Percentiles rank a stretch among this genome's conserved stretches.
These are phyloP conservation scores for Aspergillus felis DNA, from an alignment of 2,329 filamentous ascomycete species.

Conservation along the genomic window DNA sequence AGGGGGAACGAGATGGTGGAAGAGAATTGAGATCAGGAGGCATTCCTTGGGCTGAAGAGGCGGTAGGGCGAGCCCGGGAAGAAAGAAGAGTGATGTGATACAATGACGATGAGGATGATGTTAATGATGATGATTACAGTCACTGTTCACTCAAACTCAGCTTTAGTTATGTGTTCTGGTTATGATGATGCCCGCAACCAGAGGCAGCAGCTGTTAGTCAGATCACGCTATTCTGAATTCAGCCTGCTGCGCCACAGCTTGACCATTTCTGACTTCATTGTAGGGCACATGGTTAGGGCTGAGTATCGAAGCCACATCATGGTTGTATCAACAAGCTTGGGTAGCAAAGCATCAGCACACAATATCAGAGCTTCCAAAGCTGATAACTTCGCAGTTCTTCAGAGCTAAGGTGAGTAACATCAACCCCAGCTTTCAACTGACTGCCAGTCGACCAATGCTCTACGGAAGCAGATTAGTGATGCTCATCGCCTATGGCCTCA, in stretches of 20 bases:
- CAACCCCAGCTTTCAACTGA: background rate
- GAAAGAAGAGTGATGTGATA: background rate
- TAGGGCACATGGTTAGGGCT: background rate
- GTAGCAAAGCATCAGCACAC: background rate
- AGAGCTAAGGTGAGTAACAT: background rate
- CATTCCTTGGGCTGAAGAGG: conserved; percentile 43
- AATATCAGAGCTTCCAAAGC: background rate
- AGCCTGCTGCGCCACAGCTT: background rate
- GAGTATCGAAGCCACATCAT: background rate
- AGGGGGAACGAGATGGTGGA: conserved; percentile 51
- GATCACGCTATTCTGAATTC: background rate
- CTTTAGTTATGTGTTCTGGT: background rate
- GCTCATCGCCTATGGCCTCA: background rate
- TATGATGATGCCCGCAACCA: background rate
- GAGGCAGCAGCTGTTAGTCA: background rate
- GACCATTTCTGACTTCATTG: background rate
- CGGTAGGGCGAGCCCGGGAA: background rate
- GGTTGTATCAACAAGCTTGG: background rate
- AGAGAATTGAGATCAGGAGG: conserved; percentile 72
- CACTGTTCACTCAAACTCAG: background rate
- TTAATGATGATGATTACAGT: background rate
- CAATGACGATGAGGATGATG: background rate
- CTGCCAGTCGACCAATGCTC: background rate
- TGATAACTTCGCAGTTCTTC: background rate
- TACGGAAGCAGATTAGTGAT: background rate